Evolutionary conservation across 202 grass and related monocot species (phyloP).

Genomic region (Panicum hallii): DNA sequence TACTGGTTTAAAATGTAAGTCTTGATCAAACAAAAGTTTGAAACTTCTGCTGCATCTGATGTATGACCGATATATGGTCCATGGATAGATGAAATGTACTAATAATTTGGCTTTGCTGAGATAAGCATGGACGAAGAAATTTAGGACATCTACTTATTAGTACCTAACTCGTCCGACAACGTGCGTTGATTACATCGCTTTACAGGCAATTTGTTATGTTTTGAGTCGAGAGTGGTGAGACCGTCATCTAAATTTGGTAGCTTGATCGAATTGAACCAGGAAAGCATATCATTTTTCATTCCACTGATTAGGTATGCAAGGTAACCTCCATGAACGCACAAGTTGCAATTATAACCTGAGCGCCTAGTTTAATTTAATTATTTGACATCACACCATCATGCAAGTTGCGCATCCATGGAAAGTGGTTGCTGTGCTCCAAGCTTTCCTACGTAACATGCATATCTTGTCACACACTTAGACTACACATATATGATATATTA

Average conservation of each 20-base stretch:
- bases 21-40: background rate
- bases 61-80: no score
- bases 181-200: background rate
- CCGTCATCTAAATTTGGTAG: background rate
- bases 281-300: background rate
- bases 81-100: no score
- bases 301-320: background rate
- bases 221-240: background rate
- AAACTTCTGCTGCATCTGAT: background rate
- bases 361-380: background rate
- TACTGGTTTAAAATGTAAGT: background rate
- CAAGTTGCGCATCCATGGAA: slow-evolving; percentile 34
- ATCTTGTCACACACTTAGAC: background rate
- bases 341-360: background rate
- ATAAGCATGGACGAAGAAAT: no score
- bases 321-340: background rate
- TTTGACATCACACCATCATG: slow-evolving; percentile 13
- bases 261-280: background rate
- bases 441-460: slow-evolving; percentile 21
- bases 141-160: no score
- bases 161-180: no score
- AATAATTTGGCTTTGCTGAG: no score
- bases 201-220: no score
- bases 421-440: slow-evolving; percentile 24
- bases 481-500: background rate